Evolutionary conservation across 1,284 basidiomycete genomes (phyloP), one percentile per base, ranked within the genome.

Genomic region (Leccinum solheimii): DNA sequence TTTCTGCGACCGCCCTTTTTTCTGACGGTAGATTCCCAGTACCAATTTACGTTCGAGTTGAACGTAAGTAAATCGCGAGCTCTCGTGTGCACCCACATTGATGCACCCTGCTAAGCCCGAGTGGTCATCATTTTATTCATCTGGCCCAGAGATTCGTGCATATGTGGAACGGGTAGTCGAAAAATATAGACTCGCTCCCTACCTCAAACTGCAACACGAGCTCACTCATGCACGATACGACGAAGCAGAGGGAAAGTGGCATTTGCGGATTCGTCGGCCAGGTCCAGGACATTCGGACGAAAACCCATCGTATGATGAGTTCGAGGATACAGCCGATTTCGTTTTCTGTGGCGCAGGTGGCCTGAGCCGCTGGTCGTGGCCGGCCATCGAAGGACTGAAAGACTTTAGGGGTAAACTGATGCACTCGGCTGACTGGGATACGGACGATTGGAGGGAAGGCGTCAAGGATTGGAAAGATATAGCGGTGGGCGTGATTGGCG

Each of bases 81-180:
- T 30, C 38, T 54, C 19, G 27, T 13, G 1, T 26, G 19, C 13
- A 38, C n/a, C 34, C 14, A 26, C 16, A 36, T 16, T 43, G n/a
- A 21, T 7, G 21, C 21, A 14, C 11, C 21, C 21, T 54, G 27
- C 27, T 30, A 30, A 86, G 82, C 79, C 78, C 14, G 76, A 85
- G 66, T 87, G 85, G 86, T 84, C 84, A 4, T 69, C 79, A 10
- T 87, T 86, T 72, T 88, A 85, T 63, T 80, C 85, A 2, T 76
- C 82, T 3, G 85, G 85, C 1, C 73, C 79, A 3, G 86, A 88
- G 71, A 87, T 88, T 51, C 80, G 75, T 30, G 69, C 71, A 3
- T 85, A 87, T 67, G 70, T 88, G 30, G 76, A 83, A 59, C 71
- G 75, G 40, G 77, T 86, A n/a, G 83, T 81, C 9, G 81, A 85